Conservation (phyloP, 2,329 filamentous ascomycete species). For the Aspergillus sp. region DNA sequence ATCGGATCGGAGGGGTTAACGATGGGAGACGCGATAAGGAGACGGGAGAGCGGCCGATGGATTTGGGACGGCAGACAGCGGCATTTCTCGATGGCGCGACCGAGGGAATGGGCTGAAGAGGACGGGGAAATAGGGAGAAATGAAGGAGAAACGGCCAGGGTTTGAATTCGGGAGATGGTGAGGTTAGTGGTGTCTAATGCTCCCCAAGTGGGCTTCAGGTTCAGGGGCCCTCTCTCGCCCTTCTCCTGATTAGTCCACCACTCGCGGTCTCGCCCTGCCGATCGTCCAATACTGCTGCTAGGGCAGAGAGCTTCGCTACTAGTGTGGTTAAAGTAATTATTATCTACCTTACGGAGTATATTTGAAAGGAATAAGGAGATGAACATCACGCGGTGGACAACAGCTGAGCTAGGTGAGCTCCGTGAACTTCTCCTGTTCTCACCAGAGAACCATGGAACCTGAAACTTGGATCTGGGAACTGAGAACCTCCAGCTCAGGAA, state of each 20-base stretch:
- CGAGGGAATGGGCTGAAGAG: neutral
- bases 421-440: neutral
- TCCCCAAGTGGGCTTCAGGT: neutral
- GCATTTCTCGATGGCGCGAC: slow-evolving; percentile 17
- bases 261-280: slow-evolving; percentile 26
- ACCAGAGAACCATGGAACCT: neutral
- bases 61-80: slow-evolving; percentile 14
- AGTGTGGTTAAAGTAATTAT: neutral
- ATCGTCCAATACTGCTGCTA: slow-evolving; percentile 25
- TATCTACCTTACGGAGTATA: too few relatives aligned
- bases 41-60: slow-evolving; percentile 9
- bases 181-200: slow-evolving; percentile 1
- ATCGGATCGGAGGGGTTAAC: slow-evolving; percentile 15
- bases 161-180: slow-evolving; percentile 9
- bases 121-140: neutral
- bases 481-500: neutral
- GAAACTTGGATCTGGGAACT: neutral
- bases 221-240: slow-evolving; percentile 9
- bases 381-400: neutral
- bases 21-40: slow-evolving; percentile 16
- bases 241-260: slow-evolving; percentile 5
- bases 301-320: neutral
- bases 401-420: neutral
- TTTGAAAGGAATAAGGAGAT: neutral
- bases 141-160: slow-evolving; percentile 3